Evolutionary conservation across 441 rosid species (phyloP).

Genomic region (Euphorbia celastroides): DNA sequence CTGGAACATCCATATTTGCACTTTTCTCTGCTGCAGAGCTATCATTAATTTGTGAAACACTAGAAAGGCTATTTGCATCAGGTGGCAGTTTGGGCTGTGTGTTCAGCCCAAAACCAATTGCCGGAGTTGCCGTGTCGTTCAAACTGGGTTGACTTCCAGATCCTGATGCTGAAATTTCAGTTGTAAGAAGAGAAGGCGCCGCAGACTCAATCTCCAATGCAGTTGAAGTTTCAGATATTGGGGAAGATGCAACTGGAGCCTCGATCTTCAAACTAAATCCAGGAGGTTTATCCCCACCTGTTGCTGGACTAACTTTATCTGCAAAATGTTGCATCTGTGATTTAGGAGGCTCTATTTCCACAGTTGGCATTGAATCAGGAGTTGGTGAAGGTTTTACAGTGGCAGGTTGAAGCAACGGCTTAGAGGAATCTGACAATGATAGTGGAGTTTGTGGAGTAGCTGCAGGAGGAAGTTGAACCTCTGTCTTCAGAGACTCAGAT

Average conservation of each 20-base stretch:
- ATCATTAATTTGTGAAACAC: conserved; percentile 29
- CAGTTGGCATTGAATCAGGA: neutral
- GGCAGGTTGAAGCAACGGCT: conserved; percentile 13
- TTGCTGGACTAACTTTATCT: conserved; percentile 18
- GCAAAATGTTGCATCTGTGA: conserved; percentile 31
- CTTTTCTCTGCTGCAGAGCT: conserved; percentile 34
- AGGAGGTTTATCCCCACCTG: conserved; percentile 26
- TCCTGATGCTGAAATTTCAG: conserved; percentile 33
- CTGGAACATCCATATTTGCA: conserved; percentile 34
- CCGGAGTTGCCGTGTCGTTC: conserved; percentile 28
- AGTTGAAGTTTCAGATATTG: conserved; percentile 13
- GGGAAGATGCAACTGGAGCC: conserved; percentile 34
- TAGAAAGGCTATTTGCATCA: conserved; percentile 25
- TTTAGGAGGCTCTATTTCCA: conserved; percentile 5
- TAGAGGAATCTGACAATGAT: conserved; percentile 27
- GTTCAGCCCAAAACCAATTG: conserved; percentile 33
- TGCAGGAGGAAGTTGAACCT: conserved; percentile 7
- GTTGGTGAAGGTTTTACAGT: neutral
- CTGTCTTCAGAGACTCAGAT: conserved; percentile 15
- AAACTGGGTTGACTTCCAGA: conserved; percentile 33
- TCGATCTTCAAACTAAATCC: conserved; percentile 40
- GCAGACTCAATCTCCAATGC: conserved; percentile 39
- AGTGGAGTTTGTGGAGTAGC: conserved; percentile 13
- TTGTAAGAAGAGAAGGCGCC: conserved; percentile 31
- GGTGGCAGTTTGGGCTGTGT: conserved; percentile 40